Percentiles rank a stretch among this genome's conserved stretches.
phyloP scores from a whole-genome alignment of 2,329 filamentous ascomycete species.

The Aphanocladium album region DNA sequence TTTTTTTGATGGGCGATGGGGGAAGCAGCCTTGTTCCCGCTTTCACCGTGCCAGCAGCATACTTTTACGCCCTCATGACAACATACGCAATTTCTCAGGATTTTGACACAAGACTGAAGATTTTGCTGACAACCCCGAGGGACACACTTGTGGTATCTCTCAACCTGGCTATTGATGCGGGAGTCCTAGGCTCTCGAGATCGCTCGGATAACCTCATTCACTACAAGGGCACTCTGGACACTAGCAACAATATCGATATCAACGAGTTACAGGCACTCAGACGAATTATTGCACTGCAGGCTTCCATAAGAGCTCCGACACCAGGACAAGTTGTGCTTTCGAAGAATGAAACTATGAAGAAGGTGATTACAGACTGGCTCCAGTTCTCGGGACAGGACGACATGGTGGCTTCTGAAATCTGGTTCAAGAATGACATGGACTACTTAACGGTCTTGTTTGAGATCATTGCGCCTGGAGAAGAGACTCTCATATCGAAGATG shows the following conservation, averaged over 20 bases:
- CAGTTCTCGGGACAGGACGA: not conserved
- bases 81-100: conserved; percentile 8
- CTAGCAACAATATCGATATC: not conserved
- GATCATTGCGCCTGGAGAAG: conserved; percentile 4
- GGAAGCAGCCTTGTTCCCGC: not conserved
- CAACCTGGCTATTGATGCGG: not conserved
- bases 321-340: not conserved
- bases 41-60: conserved; percentile 9
- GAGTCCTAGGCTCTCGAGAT: not conserved
- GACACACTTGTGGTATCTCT: not conserved
- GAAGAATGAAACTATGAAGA: not conserved
- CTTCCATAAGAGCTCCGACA: not conserved
- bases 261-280: conserved; percentile 5
- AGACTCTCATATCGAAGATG: conserved; percentile 3
- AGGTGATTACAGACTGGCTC: conserved; percentile 1
- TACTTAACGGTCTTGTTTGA: conserved; percentile 3
- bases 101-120: conserved; percentile 8
- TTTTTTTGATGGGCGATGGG: not conserved
- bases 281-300: conserved; percentile 6
- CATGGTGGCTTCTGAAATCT: not conserved
- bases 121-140: conserved; percentile 1
- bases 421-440: conserved; percentile 1
- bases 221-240: not conserved
- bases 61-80: conserved; percentile 7
- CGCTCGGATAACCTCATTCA: not conserved